phyloP scores from a whole-genome alignment of 306 rosid genomes.

The Cicer arietinum region DNA sequence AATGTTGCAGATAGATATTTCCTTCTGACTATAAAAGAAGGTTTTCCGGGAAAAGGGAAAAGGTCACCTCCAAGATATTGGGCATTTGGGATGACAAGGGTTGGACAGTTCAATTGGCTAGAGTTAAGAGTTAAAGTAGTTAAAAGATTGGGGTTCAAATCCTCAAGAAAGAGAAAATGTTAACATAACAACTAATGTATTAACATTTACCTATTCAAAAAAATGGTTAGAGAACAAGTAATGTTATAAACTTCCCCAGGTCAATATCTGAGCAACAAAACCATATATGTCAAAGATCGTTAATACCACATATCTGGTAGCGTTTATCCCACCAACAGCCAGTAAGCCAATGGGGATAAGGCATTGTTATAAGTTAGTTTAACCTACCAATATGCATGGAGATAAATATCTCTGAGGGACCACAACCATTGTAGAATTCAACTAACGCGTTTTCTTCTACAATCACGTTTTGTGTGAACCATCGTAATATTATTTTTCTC shows the following conservation, averaged over 20 bases:
- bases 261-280: slow-evolving; percentile 18
- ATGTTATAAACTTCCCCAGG: slow-evolving; percentile 27
- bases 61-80: slow-evolving; percentile 1
- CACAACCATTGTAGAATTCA: slow-evolving; percentile 42
- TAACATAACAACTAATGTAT: too few species aligned
- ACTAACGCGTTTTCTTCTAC: slow-evolving; percentile 48
- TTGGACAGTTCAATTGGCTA: too few species aligned
- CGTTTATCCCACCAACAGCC: slow-evolving; percentile 74
- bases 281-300: background rate
- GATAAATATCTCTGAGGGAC: slow-evolving; percentile 30
- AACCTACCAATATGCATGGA: slow-evolving; percentile 43
- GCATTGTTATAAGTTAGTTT: slow-evolving; percentile 46
- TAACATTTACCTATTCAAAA: too few species aligned
- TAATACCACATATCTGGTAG: slow-evolving; percentile 53
- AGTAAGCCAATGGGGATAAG: slow-evolving; percentile 53
- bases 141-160: too few species aligned
- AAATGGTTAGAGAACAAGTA: slow-evolving; percentile 10
- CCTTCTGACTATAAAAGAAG: background rate
- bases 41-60: slow-evolving; percentile 10
- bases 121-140: too few species aligned
- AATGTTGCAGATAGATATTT: background rate
- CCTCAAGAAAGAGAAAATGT: too few species aligned
- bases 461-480: slow-evolving; percentile 53
- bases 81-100: background rate
- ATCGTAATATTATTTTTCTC: background rate